Base-by-base conservation (phyloP, 768 basidiomycete genomes). In the Auricularia sp. region DNA sequence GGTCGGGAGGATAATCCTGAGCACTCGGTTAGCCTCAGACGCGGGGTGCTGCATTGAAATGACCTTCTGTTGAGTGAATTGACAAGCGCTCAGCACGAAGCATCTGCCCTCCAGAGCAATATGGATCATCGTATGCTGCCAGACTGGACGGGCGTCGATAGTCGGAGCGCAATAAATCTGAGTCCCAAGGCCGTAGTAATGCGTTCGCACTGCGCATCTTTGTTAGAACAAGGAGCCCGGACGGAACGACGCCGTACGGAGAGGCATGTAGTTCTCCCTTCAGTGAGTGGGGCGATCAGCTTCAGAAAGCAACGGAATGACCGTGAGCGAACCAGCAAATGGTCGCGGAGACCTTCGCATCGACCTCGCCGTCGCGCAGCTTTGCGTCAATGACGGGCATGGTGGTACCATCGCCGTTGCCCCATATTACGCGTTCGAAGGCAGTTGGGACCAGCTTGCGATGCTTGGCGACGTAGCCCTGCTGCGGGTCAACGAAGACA, bases 211-310 rank as follows among this genome's bases (percentile, higher is more conserved):
- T 85, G 63, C 39, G 39, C 47, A 37, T 29, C n/a, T 44, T 21
- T 6, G 63, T 45, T 13, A 62, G 42, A 62, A 39, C 39, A n/a
- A 18, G 61, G 33, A 47, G 11, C 44, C 44, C 44, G 51, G 33
- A 61, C 0, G 37, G 54, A 51, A 3, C 10, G 54, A 37, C 16
- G n/a, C 75, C 83, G 59, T 65, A 85, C 83, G 70, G 64, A 86
- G 70, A 21, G 86, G 86, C 85, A 87, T 86, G 66, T 85, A 86
- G 69, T 87, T 87, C 67, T 88, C 87, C 86, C 86, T 87, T 63
- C 47, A 62, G 51, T 13, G 0, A 63, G 54, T 37, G 36, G 56
- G 7, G 65, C 7, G 6, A 24, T 34, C 7, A 29, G 29, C 29
- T 37, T 16, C 34, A 18, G 39, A n/a, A 5, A 34, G 54, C 56